Base-by-base conservation (phyloP, 1,284 basidiomycete species). In the Moesziomyces sp. region DNA sequence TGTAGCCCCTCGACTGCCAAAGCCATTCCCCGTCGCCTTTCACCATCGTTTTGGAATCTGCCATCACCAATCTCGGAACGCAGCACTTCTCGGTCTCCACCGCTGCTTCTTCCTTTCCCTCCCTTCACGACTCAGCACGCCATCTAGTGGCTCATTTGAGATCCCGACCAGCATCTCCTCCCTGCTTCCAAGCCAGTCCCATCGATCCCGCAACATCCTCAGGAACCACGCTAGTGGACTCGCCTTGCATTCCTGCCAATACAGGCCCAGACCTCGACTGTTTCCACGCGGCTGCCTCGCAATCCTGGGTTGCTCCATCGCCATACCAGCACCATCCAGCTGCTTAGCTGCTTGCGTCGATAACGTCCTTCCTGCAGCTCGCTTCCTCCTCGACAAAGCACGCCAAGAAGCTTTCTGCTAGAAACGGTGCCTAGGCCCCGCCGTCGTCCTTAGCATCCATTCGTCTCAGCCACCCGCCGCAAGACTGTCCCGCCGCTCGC, bases 221-320 rank as follows among this genome's bases (percentile, higher is more conserved):
- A 67, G 64, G 63, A 60, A 66, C 63, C 58, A 56, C 63, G 53
- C 63, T 56, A 66, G 48, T 46, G 43, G 3, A 3, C 30, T 13
- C 30, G 30, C 13, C 13, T 34, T 34, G 30, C 30, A 34, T 34
- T 34, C 30, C 43, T 44, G 35, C 35, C 46, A 16, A 52, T 6
- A 7, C 30, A 35, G 46, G 56, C 52, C 56, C 43, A 58, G 56
- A 46, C 55, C 24, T 51, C 47, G 19, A 19, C 16, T n/a, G 9
- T 23, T 19, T 23, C 30, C 45, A 35, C 45, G 21, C 55, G 4
- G 34, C 43, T 2, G 34, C 35, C 53, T 38, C 40, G 50, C 50
- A 52, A 52, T 43, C 50, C 11, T 18, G 21, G 23, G 47, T 49
- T 55, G 43, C 26, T 10, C 46, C 35, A 23, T 54, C 30, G 46